phyloP scores from a whole-genome alignment of 1,284 basidiomycete species.

The Coniferiporia weirii region DNA sequence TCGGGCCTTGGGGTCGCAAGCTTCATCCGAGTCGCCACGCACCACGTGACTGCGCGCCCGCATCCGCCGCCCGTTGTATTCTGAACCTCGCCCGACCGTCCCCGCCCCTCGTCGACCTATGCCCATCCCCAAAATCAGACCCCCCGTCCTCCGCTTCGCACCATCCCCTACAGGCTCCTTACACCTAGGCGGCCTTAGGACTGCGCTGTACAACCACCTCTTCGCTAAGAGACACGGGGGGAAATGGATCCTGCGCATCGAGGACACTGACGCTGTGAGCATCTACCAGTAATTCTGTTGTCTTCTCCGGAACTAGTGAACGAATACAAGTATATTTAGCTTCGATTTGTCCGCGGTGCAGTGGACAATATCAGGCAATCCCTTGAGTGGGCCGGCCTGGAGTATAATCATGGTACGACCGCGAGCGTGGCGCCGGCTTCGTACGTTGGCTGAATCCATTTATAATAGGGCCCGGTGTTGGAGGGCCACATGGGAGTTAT shows the following conservation, averaged over 20 bases:
- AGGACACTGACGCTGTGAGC: slow-evolving; percentile 88
- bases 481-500: slow-evolving; percentile 74
- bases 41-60: too few species aligned
- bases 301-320: background rate
- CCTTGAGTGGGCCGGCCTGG: slow-evolving; percentile 88
- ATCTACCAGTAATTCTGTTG: background rate
- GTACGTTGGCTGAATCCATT: background rate
- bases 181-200: slow-evolving; percentile 94
- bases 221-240: slow-evolving; percentile 79
- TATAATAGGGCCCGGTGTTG: slow-evolving; percentile 64
- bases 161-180: slow-evolving; percentile 95
- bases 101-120: background rate
- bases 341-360: slow-evolving; percentile 76
- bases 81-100: too few species aligned
- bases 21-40: too few species aligned
- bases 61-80: too few species aligned
- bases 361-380: slow-evolving; percentile 76
- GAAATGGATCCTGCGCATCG: slow-evolving; percentile 87
- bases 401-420: slow-evolving; percentile 87
- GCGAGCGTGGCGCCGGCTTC: slow-evolving; percentile 7
- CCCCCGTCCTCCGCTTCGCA: slow-evolving; percentile 75
- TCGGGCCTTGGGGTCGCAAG: too few species aligned
- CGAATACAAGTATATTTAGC: slow-evolving; percentile 37
- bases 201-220: slow-evolving; percentile 91
- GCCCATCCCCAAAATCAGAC: background rate